A percentile compares a stretch with the other conserved stretches of the same genome.
Conservation (phyloP, 345 rosid species). For the Syzygium grande region DNA sequence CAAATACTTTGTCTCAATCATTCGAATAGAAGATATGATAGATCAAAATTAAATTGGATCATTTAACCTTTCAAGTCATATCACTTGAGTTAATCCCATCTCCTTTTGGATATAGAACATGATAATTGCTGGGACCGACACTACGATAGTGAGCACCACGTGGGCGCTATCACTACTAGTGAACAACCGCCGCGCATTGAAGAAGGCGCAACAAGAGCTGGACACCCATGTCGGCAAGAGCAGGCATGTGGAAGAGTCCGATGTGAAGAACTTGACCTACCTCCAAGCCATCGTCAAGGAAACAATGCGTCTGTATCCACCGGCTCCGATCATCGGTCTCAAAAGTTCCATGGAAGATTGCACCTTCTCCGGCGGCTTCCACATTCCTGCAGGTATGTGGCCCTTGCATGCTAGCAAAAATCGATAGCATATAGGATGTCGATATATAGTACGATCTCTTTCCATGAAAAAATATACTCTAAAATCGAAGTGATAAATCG, state of each 20-base stretch:
- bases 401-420: not conserved
- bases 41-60: not conserved
- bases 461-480: not conserved
- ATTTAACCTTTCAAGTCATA: not conserved
- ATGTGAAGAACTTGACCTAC: conserved; percentile 7
- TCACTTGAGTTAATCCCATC: not conserved
- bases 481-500: not conserved
- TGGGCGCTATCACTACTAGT: conserved; percentile 26
- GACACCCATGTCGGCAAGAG: conserved; percentile 11
- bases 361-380: conserved; percentile 10
- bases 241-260: conserved; percentile 16
- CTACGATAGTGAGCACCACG: conserved; percentile 8
- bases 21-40: not conserved
- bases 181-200: conserved; percentile 9
- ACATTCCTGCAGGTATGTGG: conserved; percentile 8
- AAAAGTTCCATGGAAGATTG: conserved; percentile 14
- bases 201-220: conserved; percentile 17
- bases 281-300: conserved; percentile 24
- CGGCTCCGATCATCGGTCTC: not conserved
- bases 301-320: conserved; percentile 12
- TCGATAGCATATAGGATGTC: not conserved
- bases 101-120: conserved; percentile 6
- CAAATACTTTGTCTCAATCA: not conserved
- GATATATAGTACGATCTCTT: not conserved
- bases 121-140: conserved; percentile 20